Base-by-base conservation (phyloP, 2,329 filamentous ascomycete genomes). In the Fusarium sp. region DNA sequence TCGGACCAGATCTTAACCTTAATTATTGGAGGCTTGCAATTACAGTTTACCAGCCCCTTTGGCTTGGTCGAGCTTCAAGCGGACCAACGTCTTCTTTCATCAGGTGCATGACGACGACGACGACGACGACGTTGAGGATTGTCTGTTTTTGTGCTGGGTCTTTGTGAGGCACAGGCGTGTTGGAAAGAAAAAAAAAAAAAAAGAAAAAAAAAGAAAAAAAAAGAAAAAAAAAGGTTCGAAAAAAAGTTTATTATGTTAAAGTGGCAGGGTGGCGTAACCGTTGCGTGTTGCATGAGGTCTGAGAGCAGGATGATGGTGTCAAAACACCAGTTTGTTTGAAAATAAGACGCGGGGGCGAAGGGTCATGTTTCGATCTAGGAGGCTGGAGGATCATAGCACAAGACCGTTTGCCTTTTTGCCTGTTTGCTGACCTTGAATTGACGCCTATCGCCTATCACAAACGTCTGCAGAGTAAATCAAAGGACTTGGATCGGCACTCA, bases 401-500 rank as follows among this genome's bases (percentile, higher is more conserved):
- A 63, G 54, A 35, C 33, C 18, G n/a, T 27, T 18, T 23, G 23
- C 18, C 17, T 18, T 54, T 44, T 49, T 62, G 44, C 23, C 26
- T 55, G 33, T 44, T 63, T 54, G 33, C 23, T 41, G n/a, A 41
- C 20, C 50, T 65, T 27, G 23, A 38, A 45, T n/a, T 53, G 38
- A 60, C 30, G 37, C 27, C 41, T 17, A 26, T 40, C 33, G 30
- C 17, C 27, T 42, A 33, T 46, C 45, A 46, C 35, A 41, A 35
- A 59, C 41, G 37, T 38, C 30, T 41, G 55, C 18, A 30, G 20
- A 38, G 35, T 42, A 71, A 45, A 70, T 70, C 68, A 71, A 71
- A 71, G 68, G 68, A 64, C 68, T 61, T 48, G 20, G 68, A 71
- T 71, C 68, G 58, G 59, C 68, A 44, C 44, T 38, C 44, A 48